Evolutionary conservation across 495 filamentous ascomycete species (phyloP).

Genomic region (Aspergillus wentii): DNA sequence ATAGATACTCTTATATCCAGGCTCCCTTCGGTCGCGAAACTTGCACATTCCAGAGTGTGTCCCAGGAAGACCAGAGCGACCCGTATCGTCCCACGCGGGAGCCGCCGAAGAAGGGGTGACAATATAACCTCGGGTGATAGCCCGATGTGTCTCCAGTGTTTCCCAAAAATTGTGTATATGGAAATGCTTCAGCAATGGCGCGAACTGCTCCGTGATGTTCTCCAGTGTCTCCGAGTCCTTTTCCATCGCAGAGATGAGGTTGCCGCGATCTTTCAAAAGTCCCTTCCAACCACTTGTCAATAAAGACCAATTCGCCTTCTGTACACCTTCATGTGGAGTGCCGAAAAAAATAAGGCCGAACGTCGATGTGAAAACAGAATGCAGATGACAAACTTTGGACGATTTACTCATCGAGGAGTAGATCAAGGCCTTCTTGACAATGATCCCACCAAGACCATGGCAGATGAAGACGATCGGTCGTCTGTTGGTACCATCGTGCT

Average conservation of each 20-base stretch:
- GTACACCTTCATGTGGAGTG: conserved; percentile 2
- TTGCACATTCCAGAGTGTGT: background rate
- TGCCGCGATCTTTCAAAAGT: conserved; percentile 1
- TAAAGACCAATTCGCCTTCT: conserved; percentile 2
- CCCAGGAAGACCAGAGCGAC: background rate
- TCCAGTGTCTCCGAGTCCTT: conserved; percentile 19
- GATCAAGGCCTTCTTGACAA: conserved; percentile 12
- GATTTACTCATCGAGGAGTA: conserved; percentile 6
- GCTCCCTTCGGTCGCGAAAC: too few species aligned
- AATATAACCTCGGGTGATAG: background rate
- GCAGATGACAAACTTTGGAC: conserved; percentile 5
- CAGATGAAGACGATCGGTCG: conserved; percentile 13
- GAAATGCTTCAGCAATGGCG: conserved; percentile 30
- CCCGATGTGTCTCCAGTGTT: conserved; percentile 12
- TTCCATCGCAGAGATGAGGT: conserved; percentile 7
- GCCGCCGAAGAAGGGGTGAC: background rate
- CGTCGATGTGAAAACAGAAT: conserved; percentile 10
- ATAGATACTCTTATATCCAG: too few species aligned
- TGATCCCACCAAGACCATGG: conserved; percentile 13
- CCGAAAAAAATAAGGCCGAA: conserved; percentile 10
- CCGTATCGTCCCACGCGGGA: background rate
- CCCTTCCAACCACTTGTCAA: conserved; percentile 9
- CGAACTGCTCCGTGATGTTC: conserved; percentile 32
- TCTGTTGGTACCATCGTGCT: conserved; percentile 4
- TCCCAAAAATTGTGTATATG: conserved; percentile 35